Percentiles rank a stretch among this genome's conserved stretches.
These are phyloP conservation scores for Purpureocillium takamizusanense DNA, from an alignment of 2,329 filamentous ascomycete genomes.

Conservation along the genomic window DNA sequence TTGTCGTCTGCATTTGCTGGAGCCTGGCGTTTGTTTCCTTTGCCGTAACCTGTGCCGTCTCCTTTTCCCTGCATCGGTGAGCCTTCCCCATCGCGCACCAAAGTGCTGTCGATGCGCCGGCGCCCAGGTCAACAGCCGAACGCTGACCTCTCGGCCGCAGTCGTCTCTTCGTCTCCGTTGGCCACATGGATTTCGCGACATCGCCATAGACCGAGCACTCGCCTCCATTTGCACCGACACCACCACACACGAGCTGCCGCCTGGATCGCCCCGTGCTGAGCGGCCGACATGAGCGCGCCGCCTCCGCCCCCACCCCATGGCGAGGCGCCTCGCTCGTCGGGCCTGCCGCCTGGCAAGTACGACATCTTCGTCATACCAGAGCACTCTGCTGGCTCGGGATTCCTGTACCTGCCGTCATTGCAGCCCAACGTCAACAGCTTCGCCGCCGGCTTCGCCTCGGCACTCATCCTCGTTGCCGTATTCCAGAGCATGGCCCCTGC, in stretches of 20 bases:
- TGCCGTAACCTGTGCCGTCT: constrained; percentile 5
- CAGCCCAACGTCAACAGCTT: constrained; percentile 85
- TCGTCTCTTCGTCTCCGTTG: constrained; percentile 1
- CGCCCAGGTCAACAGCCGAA: no score
- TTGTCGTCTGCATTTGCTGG: constrained; percentile 12
- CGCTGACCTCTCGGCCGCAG: constrained; percentile 4
- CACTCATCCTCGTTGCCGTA: constrained; percentile 63
- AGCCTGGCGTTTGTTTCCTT: constrained; percentile 19
- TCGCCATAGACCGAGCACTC: constrained; percentile 12
- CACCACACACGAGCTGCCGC: background rate
- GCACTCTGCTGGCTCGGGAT: constrained; percentile 79
- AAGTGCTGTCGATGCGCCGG: no score
- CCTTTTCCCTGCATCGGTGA: background rate
- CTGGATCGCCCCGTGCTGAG: constrained; percentile 10
- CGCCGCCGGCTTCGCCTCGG: constrained; percentile 73
- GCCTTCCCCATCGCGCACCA: no score
- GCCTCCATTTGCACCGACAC: background rate
- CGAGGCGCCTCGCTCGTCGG: constrained; percentile 59
- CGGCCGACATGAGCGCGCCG: constrained; percentile 42
- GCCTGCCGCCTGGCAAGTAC: constrained; percentile 81
- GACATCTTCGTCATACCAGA: constrained; percentile 96
- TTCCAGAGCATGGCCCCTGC: constrained; percentile 66
- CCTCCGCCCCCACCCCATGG: constrained; percentile 85
- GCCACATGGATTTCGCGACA: constrained; percentile 20
- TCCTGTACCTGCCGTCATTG: constrained; percentile 88